Evolutionary conservation across 192 early-diverging fungal species (phyloP).

Genomic region (Thamnidium elegans): DNA sequence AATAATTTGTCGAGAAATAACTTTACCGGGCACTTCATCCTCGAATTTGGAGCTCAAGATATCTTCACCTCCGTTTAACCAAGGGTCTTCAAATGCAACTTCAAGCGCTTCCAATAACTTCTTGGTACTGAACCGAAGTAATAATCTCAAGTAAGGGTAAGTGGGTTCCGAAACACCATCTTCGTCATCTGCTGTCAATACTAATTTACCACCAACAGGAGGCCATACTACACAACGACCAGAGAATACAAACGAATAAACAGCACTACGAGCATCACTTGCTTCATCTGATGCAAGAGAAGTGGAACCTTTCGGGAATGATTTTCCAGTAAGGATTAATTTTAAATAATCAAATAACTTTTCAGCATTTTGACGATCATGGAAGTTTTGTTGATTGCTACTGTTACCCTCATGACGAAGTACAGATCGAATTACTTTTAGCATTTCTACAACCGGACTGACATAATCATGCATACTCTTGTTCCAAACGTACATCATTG

Average conservation of each 20-base stretch:
- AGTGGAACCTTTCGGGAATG: conserved; percentile 46
- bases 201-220: conserved; percentile 46
- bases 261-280: conserved; percentile 47
- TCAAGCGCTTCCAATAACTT: conserved; percentile 52
- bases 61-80: conserved; percentile 50
- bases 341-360: conserved; percentile 54
- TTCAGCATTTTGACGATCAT: conserved; percentile 34
- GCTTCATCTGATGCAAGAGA: conserved; percentile 37
- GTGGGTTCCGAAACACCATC: conserved; percentile 53
- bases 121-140: conserved; percentile 51
- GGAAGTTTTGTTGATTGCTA: neutral
- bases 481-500: conserved; percentile 62
- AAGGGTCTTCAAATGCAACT: conserved; percentile 58
- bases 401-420: conserved; percentile 22
- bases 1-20: conserved; percentile 57
- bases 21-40: conserved; percentile 50
- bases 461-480: conserved; percentile 59
- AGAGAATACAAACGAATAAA: conserved; percentile 62
- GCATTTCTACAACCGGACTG: conserved; percentile 54
- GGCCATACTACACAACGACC: conserved; percentile 63
- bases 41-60: conserved; percentile 38
- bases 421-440: conserved; percentile 49
- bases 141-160: conserved; percentile 55
- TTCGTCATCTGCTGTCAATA: conserved; percentile 50
- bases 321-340: conserved; percentile 46